Base-by-base conservation (phyloP, 225 moss, liverwort and hornwort species). In the Bryoerythrophyllum caledonicum region DNA sequence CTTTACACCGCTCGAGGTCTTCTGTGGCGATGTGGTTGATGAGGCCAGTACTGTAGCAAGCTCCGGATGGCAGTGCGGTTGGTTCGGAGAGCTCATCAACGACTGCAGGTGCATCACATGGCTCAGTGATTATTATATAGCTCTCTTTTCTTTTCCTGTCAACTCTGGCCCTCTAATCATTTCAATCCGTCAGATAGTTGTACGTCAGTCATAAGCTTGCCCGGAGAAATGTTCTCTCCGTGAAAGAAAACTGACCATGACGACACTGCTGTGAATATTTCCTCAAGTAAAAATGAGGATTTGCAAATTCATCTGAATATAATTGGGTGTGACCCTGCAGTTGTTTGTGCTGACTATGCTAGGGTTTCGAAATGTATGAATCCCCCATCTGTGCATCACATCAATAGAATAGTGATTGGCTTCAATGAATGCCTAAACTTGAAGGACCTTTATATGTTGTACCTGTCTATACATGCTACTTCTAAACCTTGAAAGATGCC, bases 31-130 rank as follows among this genome's bases (percentile, higher is more conserved):
- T 63, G 24, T 15, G 10, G 13, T 52, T 56, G 35, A 84, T 55
- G 67, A 87, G 77, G 53, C 78, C 78, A 32, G 66, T 78, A 76
- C 66, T 87, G 84, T 71, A 76, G 60, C 81, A 87, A 5, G 21
- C 79, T 2, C 65, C 79, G 2, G 35, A 28, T 38, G 74, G 86
- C 62, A 83, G 52, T 5, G 32, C 26, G 49, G 21, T 10, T 55
- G 54, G 23, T 11, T 55, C 54, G 54, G 54, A 10, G 23, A 55
- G 54, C 54, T 55, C 69, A 5, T 53, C n/a, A 15, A 53, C 35
- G 15, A 32, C 68, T 68, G 52, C 34, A n/a, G 51, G 26, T 51
- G 14, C 30, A 49, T 49, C 49, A 67, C 28, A 49, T 26, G 2
- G 32, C 12, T 41, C 49, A 67, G 9, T 49, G 28, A 23, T 55